Evolutionary conservation across 78 protist species (phyloP), one percentile per base, ranked within the genome.

Genomic region (Dictyostelium citrinum): DNA sequence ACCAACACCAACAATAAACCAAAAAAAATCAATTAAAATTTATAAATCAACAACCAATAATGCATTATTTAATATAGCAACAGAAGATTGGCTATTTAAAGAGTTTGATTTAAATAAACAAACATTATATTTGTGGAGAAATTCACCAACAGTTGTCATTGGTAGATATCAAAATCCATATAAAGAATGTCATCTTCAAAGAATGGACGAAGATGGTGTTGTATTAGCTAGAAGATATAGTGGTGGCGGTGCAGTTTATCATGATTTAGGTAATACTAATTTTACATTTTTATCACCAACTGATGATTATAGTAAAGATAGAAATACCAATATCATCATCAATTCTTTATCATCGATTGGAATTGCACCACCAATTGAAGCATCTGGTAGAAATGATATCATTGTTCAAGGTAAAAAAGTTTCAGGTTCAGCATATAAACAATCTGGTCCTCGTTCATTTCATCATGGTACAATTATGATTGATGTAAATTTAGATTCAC

Each of bases 211-310:
- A 5, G 97, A 85, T 67, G 77, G 68, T 37, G 96, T 85, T 9
- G 74, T 70, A 17, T 46, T 85, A 37, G 55, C 91, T 5, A 81
- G 96, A 68, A 77, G 97, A 24, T 90, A 83, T 24, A 49, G 90
- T 22, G 95, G 97, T 29, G 97, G 97, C 33, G 95, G 97, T 41
- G 96, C 97, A 0, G 98, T 97, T 10, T 97, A 94, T 51, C 98
- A 97, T n/a, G 96, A 95, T 71, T 37, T 86, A 8, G 93, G 95
- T 5, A 90, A 90, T 61, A 80, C 90, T 3, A 82, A 74, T 45
- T 95, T 58, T n/a, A 95, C 96, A 9, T 88, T 95, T 60, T 58
- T 95, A 10, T 82, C 91, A 33, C 24, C 91, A 16, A 93, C 91
- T 3, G 2, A 16, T 2, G 41, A 76, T 5, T 83, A 85, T 37